Base-by-base conservation (phyloP, 2,329 filamentous ascomycete species). In the Nemania bipapillata region DNA sequence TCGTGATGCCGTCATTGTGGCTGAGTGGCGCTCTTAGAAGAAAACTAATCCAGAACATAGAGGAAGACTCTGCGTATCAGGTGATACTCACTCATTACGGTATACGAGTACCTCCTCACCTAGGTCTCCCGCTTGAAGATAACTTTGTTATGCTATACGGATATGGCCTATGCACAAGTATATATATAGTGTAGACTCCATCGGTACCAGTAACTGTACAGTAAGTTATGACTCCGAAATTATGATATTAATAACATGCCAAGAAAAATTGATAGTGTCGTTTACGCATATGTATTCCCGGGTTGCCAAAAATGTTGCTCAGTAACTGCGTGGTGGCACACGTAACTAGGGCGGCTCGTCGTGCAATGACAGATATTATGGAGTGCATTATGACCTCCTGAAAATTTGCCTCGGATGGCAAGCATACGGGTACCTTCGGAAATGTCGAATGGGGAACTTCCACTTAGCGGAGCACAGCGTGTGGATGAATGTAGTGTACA, bases 1-100 rank as follows among this genome's bases (percentile, higher is more conserved):
- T 47, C 53, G 54, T 53, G 42, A 70, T 70, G 65, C 53, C 68
- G 65, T 70, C 68, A 70, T 70, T 65, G 61, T 67, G 63, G 68
- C 64, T 67, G 50, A 20, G 58, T 28, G 28, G 58, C 40, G 28
- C 35, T 26, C 28, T 5, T 20, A 45, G 37, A 26, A 30, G 30
- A 20, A 17, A 35, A 24, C 9, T 9, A 55, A 3, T 20, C 22
- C 22, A 54, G 50, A 20, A 35, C 50, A n/a, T 20, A 32, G 4
- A 12, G 53, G 22, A 45, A 17, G 26, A 12, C 22, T 30, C 15
- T 22, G 40, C 26, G 60, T 52, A 50, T 56, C 61, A 37, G 40
- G 50, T 55, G 60, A 52, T 15, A 55, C 56, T 47, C 37, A 60
- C 20, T 32, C n/a, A n/a, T n/a, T n/a, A n/a, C n/a, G n/a, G n/a